These are phyloP conservation scores for Trichoderma sp. DNA, from an alignment of 2,329 filamentous ascomycete species.

Conservation along the genomic window DNA sequence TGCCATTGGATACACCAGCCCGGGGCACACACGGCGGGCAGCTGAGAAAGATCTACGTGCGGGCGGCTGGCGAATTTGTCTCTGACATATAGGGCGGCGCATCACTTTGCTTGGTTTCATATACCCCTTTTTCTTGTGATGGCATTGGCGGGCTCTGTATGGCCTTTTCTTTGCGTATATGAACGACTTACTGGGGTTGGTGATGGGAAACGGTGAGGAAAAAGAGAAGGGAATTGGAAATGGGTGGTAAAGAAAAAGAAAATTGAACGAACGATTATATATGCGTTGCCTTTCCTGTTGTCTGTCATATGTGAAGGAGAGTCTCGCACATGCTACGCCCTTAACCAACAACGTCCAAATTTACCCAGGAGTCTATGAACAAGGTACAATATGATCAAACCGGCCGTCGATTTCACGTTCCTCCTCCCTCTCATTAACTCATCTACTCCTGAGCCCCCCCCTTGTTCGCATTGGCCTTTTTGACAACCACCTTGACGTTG, in stretches of 20 bases:
- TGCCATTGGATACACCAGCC: background rate
- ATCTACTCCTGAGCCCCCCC: background rate
- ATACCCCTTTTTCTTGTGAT: conserved; percentile 19
- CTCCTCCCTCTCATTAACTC: background rate
- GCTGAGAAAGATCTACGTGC: conserved; percentile 7
- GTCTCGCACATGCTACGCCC: background rate
- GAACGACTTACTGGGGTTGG: background rate
- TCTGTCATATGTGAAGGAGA: too few species aligned
- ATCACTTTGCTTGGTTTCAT: conserved; percentile 22
- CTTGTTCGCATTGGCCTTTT: background rate
- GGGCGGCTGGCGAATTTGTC: conserved; percentile 8
- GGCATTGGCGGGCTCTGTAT: conserved; percentile 5
- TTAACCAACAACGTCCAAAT: too few species aligned
- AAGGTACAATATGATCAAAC: too few species aligned
- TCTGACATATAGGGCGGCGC: conserved; percentile 25
- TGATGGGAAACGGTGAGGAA: background rate
- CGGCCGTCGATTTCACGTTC: background rate
- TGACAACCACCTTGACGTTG: background rate
- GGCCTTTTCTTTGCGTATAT: background rate
- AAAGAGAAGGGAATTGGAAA: background rate
- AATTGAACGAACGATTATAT: background rate
- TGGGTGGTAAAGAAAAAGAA: background rate
- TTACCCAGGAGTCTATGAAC: too few species aligned
- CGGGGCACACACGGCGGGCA: background rate
- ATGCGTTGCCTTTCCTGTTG: background rate